A percentile compares a stretch with the other conserved stretches of the same genome.
Conservation (phyloP, 1,139 yeast genomes). For the Pichia sp. region DNA sequence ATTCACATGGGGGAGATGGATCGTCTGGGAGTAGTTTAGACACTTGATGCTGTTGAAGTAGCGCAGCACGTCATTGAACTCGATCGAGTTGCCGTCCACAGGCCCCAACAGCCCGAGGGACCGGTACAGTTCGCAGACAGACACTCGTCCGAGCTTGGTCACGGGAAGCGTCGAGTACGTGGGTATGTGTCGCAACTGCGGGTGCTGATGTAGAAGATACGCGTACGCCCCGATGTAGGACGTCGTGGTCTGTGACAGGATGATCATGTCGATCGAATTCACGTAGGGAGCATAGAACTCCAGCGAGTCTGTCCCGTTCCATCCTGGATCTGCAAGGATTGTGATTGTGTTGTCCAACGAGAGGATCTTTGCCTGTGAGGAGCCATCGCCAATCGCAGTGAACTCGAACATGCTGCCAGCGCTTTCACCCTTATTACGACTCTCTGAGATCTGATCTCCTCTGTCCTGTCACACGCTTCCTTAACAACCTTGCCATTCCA, state of each 20-base stretch:
- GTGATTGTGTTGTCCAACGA: slow-evolving; percentile 44
- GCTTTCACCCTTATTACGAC: background rate
- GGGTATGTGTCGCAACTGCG: slow-evolving; percentile 65
- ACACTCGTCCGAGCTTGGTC: slow-evolving; percentile 76
- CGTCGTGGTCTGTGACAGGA: slow-evolving; percentile 82
- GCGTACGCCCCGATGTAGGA: slow-evolving; percentile 81
- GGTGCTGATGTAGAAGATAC: slow-evolving; percentile 57
- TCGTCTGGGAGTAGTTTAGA: slow-evolving; percentile 76
- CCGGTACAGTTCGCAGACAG: slow-evolving; percentile 78
- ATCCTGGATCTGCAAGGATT: slow-evolving; percentile 67
- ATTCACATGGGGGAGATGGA: slow-evolving; percentile 39
- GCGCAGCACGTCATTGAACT: slow-evolving; percentile 71
- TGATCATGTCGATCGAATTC: slow-evolving; percentile 57
- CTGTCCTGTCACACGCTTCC: too few species aligned
- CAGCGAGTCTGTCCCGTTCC: slow-evolving; percentile 47
- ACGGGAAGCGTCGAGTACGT: slow-evolving; percentile 88
- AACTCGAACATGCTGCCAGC: slow-evolving; percentile 18
- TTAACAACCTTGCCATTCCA: too few species aligned
- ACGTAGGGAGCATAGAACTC: slow-evolving; percentile 22
- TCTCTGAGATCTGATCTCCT: too few species aligned
- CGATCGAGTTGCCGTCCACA: slow-evolving; percentile 53
- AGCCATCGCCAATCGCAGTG: slow-evolving; percentile 9
- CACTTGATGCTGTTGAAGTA: slow-evolving; percentile 41
- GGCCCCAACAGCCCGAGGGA: slow-evolving; percentile 76
- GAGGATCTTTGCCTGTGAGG: slow-evolving; percentile 39